A percentile compares a stretch with the other conserved stretches of the same genome.
These are phyloP conservation scores for Adiantum capillusveneris DNA, from an alignment of 75 land plant species.

Conservation along the genomic window DNA sequence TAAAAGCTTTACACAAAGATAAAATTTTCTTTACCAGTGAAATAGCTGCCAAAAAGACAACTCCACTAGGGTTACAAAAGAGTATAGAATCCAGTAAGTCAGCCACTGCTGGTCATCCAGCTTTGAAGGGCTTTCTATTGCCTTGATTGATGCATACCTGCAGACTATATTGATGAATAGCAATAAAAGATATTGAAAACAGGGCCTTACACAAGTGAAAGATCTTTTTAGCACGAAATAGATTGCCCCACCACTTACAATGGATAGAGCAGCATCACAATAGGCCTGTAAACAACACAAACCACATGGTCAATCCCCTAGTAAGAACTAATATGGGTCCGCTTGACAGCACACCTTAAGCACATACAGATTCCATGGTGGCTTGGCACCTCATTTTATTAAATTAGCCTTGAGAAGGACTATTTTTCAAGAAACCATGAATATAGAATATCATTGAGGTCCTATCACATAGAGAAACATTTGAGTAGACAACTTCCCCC, in stretches of 20 bases:
- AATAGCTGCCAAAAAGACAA: conserved; percentile 36
- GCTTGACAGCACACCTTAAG: too few relatives aligned
- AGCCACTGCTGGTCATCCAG: conserved; percentile 80
- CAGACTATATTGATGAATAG: conserved; percentile 2
- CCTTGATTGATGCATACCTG: conserved; percentile 61
- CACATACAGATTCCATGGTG: too few relatives aligned
- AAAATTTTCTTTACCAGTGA: conserved; percentile 31
- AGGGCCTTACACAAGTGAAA: too few relatives aligned
- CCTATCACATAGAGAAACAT: too few relatives aligned
- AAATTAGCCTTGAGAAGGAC: too few relatives aligned
- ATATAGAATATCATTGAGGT: too few relatives aligned
- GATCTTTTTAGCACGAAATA: background rate
- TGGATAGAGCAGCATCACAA: conserved; percentile 55
- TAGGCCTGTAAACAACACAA: conserved; percentile 45
- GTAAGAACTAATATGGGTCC: too few relatives aligned
- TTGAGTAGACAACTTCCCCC: too few relatives aligned
- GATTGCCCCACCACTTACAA: conserved; percentile 38
- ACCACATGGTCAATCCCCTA: background rate
- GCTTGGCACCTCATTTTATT: too few relatives aligned
- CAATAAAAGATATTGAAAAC: background rate
- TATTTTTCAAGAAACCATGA: too few relatives aligned
- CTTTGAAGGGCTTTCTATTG: conserved; percentile 71
- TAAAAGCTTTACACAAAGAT: too few relatives aligned
- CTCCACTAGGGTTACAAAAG: conserved; percentile 62
- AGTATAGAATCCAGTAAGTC: conserved; percentile 79